These are phyloP conservation scores for Diatrype stigma DNA, from an alignment of 2,329 filamentous ascomycete genomes.

Conservation along the genomic window DNA sequence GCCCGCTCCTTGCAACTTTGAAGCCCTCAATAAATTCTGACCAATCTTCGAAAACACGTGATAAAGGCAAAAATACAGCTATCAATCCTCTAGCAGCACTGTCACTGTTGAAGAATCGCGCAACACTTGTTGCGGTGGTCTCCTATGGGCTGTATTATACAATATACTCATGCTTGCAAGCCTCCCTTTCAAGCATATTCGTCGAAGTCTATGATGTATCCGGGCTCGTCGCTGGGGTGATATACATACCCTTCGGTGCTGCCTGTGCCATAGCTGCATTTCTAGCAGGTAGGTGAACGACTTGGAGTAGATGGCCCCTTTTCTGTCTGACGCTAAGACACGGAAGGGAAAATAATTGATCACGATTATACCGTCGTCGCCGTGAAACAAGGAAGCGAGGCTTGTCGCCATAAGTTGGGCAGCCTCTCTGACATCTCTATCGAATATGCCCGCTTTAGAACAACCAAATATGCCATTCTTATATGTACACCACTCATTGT, in stretches of 20 bases:
- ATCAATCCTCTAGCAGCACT: constrained; percentile 1
- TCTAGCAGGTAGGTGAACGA: not conserved
- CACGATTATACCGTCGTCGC: constrained; percentile 5
- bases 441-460: constrained; percentile 6
- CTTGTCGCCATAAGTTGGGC: not conserved
- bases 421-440: constrained; percentile 5
- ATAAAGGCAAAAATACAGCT: not conserved
- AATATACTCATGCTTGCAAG: constrained; percentile 10
- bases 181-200: constrained; percentile 8
- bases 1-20: not conserved
- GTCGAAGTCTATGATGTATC: constrained; percentile 5
- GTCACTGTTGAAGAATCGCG: not conserved
- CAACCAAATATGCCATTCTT: constrained; percentile 2
- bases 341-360: constrained; percentile 5
- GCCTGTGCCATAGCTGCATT: constrained; percentile 7
- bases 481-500: constrained; percentile 4
- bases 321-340: not conserved
- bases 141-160: constrained; percentile 6
- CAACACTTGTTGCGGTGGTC: constrained; percentile 1
- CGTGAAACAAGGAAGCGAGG: not conserved
- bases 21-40: not conserved
- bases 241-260: constrained; percentile 10
- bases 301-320: not conserved
- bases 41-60: not conserved
- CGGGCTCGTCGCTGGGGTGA: constrained; percentile 5